Percentiles rank a stretch among this genome's conserved stretches.
Evolutionary conservation across 768 basidiomycete species (phyloP).

Genomic region (Neoboletus magnificus): DNA sequence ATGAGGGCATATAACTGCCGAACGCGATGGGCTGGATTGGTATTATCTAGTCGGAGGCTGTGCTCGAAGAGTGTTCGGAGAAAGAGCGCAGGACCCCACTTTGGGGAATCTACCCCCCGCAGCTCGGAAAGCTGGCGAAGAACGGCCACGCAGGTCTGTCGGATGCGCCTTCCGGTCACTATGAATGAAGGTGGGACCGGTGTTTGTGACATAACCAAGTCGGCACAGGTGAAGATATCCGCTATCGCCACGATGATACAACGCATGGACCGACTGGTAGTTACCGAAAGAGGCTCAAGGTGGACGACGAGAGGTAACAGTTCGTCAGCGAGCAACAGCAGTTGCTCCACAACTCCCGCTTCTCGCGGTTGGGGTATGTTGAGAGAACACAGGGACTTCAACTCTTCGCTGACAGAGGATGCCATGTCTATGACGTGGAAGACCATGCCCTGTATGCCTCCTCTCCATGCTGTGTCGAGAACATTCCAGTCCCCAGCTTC

Average conservation of each 20-base stretch:
- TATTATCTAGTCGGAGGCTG: constrained; percentile 34
- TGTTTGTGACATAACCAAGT: constrained; percentile 41
- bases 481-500: constrained; percentile 54
- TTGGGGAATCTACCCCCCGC: constrained; percentile 33
- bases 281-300: constrained; percentile 45
- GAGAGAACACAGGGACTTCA: constrained; percentile 51
- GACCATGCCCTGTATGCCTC: constrained; percentile 53
- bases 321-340: constrained; percentile 55
- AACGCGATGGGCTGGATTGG: constrained; percentile 57
- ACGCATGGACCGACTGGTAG: constrained; percentile 50
- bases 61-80: constrained; percentile 56
- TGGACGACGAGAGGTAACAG: constrained; percentile 48
- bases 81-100: constrained; percentile 47
- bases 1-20: constrained; percentile 55
- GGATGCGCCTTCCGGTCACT: constrained; percentile 36
- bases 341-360: constrained; percentile 46
- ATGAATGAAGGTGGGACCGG: constrained; percentile 27
- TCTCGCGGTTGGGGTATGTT: constrained; percentile 34
- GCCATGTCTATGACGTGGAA: constrained; percentile 55
- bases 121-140: constrained; percentile 37
- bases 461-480: constrained; percentile 58
- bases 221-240: constrained; percentile 56
- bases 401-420: constrained; percentile 47
- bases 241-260: constrained; percentile 42
- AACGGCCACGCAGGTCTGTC: constrained; percentile 51